phyloP scores from a whole-genome alignment of 306 rosid species.

The Cyclanthera cordifolia region DNA sequence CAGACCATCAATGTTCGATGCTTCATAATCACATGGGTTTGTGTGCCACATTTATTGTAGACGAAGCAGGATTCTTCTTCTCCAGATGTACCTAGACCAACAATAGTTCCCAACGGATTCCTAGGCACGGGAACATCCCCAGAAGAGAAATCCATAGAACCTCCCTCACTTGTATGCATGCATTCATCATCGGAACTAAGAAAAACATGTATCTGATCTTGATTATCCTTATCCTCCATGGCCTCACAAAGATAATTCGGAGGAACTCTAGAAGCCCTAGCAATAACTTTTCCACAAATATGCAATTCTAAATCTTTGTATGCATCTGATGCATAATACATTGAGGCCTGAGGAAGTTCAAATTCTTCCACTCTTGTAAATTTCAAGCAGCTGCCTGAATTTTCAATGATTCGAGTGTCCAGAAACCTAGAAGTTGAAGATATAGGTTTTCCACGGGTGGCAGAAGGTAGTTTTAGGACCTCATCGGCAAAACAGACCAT shows the following conservation, averaged over 20 bases:
- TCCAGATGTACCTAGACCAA: conserved; percentile 67
- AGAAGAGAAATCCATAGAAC: conserved; percentile 20
- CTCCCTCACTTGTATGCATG: conserved; percentile 19
- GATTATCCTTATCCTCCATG: conserved; percentile 30
- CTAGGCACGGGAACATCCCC: conserved; percentile 29
- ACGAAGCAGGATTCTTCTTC: conserved; percentile 81
- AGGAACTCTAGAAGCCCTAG: conserved; percentile 56
- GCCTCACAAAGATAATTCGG: conserved; percentile 31
- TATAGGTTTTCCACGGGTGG: conserved; percentile 31
- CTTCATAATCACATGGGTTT: conserved; percentile 80
- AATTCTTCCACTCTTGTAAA: conserved; percentile 21
- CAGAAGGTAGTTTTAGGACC: conserved; percentile 36
- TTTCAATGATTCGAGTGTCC: conserved; percentile 24
- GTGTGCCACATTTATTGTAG: conserved; percentile 48
- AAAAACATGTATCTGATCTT: conserved; percentile 65
- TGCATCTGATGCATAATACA: conserved; percentile 38
- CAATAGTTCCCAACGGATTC: conserved; percentile 66
- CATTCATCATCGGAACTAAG: conserved; percentile 37
- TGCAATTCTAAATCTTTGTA: conserved; percentile 71
- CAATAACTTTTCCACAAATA: conserved; percentile 68
- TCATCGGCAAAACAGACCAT: conserved; percentile 53
- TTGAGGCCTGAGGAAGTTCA: conserved; percentile 20
- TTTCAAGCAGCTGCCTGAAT: conserved; percentile 21
- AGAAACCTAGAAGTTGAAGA: conserved; percentile 30
- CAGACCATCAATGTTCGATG: conserved; percentile 85